A percentile compares a stretch with the other conserved stretches of the same genome.
Evolutionary conservation across 2,329 filamentous ascomycete genomes (phyloP).

Genomic region (Myriangium duriaei): DNA sequence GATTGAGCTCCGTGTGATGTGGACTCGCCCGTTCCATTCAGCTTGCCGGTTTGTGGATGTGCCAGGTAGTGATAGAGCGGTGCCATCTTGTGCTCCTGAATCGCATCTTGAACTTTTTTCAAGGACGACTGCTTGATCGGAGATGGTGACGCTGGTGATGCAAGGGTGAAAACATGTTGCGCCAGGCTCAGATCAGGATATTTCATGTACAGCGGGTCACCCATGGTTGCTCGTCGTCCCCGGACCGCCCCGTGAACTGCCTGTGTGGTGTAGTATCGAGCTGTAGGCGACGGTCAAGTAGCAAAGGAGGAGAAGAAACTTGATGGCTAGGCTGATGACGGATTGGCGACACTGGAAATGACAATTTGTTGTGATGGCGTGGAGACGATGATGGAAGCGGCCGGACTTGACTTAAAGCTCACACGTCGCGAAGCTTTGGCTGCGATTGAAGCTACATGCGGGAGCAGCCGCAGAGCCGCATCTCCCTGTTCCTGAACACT

Average conservation of each 20-base stretch:
- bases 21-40: conserved; percentile 62
- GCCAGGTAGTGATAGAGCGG: conserved; percentile 76
- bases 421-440: neutral
- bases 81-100: conserved; percentile 73
- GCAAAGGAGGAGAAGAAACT: too few species aligned
- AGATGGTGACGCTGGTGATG: conserved; percentile 61
- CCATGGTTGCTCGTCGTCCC: conserved; percentile 32
- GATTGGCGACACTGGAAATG: too few species aligned
- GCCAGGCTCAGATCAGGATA: conserved; percentile 71
- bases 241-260: too few species aligned
- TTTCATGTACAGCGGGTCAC: conserved; percentile 76
- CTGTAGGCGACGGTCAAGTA: too few species aligned
- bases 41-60: conserved; percentile 67
- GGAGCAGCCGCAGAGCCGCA: conserved; percentile 3
- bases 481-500: neutral
- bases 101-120: conserved; percentile 69
- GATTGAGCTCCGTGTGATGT: conserved; percentile 29
- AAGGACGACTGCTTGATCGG: conserved; percentile 56
- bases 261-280: too few species aligned
- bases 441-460: neutral
- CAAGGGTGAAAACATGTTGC: conserved; percentile 78
- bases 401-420: too few species aligned
- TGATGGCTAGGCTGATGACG: too few species aligned
- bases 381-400: too few species aligned
- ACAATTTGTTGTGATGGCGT: too few species aligned